A percentile compares a stretch with the other conserved stretches of the same genome.
Evolutionary conservation across 768 basidiomycete genomes (phyloP).

Genomic region (Mycena floridula): DNA sequence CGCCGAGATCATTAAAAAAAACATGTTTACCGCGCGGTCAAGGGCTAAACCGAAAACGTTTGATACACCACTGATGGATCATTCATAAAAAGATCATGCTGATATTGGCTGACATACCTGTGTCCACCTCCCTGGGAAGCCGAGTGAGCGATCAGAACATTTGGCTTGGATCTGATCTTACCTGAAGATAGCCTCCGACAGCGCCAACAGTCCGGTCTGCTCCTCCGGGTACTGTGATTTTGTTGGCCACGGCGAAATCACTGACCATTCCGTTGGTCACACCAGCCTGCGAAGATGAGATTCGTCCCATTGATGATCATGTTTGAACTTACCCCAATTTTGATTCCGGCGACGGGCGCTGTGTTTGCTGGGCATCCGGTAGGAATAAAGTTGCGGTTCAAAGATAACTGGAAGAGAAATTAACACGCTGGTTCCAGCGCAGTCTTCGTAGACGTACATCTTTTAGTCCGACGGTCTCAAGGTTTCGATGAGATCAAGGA

Average conservation of each 20-base stretch:
- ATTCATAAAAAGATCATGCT: not conserved
- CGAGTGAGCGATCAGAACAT: not conserved
- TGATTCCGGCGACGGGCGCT: not conserved
- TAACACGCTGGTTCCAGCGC: too few relatives aligned
- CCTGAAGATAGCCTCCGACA: slow-evolving; percentile 21
- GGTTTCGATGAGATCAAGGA: too few relatives aligned
- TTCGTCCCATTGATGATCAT: not conserved
- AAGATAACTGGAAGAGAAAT: too few relatives aligned
- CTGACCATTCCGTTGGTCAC: slow-evolving; percentile 2
- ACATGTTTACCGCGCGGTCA: slow-evolving; percentile 9
- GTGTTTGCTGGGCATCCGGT: too few relatives aligned
- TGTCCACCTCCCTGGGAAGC: slow-evolving; percentile 9
- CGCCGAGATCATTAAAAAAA: too few relatives aligned
- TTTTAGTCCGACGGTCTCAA: too few relatives aligned
- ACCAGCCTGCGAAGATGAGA: slow-evolving; percentile 1
- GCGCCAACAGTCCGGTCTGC: slow-evolving; percentile 19
- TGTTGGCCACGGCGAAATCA: slow-evolving; percentile 8
- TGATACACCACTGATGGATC: slow-evolving; percentile 3
- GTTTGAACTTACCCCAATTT: not conserved
- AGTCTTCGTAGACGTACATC: too few relatives aligned
- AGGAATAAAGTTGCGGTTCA: too few relatives aligned
- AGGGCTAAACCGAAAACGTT: slow-evolving; percentile 8
- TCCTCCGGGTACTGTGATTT: slow-evolving; percentile 7
- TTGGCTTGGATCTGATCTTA: not conserved
- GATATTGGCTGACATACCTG: slow-evolving; percentile 5